A percentile compares a stretch with the other conserved stretches of the same genome.
phyloP scores from a whole-genome alignment of 306 rosid genomes.

The Quercus suber region DNA sequence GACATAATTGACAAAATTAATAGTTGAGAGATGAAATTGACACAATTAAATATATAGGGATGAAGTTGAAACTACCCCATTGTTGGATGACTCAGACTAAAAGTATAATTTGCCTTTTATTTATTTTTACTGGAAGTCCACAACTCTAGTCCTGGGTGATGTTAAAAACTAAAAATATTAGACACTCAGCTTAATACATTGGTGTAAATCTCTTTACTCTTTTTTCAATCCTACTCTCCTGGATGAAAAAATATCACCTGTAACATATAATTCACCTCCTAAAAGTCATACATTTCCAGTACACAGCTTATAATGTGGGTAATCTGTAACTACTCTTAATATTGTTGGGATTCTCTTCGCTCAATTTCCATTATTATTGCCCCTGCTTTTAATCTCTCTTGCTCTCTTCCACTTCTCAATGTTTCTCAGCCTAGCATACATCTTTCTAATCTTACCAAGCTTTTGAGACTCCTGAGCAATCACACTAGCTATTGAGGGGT shows the following conservation, averaged over 20 bases:
- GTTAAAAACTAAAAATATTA: neutral
- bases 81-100: too few species aligned
- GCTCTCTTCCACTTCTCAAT: slow-evolving; percentile 61
- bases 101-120: neutral
- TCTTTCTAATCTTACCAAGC: slow-evolving; percentile 58
- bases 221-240: neutral
- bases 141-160: neutral
- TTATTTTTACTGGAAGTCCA: neutral
- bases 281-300: neutral
- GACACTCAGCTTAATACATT: neutral
- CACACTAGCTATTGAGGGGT: slow-evolving; percentile 53
- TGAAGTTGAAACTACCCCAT: too few species aligned
- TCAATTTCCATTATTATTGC: slow-evolving; percentile 37
- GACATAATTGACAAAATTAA: too few species aligned
- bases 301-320: slow-evolving; percentile 1
- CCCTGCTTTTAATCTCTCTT: slow-evolving; percentile 36
- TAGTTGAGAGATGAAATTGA: too few species aligned
- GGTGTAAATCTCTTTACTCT: too few species aligned
- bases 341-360: neutral
- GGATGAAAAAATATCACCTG: slow-evolving; percentile 19
- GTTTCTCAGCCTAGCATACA: slow-evolving; percentile 61
- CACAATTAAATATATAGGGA: too few species aligned
- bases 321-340: neutral
- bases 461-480: slow-evolving; percentile 68
- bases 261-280: neutral